Percentiles rank a stretch among this genome's conserved stretches.
Conservation (phyloP, 2,329 filamentous ascomycete species). For the Emmonsiellopsis sp. region DNA sequence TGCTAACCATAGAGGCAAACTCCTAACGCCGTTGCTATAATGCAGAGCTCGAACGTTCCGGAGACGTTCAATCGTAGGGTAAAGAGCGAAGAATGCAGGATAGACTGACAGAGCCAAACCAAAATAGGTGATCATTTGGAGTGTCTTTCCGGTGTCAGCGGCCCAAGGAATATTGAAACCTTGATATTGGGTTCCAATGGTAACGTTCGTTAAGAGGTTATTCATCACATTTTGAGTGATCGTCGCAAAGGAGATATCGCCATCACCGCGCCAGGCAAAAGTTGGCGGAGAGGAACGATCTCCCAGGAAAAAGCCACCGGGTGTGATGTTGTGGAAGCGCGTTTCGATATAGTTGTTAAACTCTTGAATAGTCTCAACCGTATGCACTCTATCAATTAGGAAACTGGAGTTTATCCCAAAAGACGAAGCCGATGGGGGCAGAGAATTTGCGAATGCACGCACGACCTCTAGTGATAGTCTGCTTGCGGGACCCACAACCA, state of each 20-base stretch:
- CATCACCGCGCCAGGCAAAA: constrained; percentile 57
- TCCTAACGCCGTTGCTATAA: constrained; percentile 83
- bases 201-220: constrained; percentile 54
- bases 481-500: constrained; percentile 30
- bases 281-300: constrained; percentile 51
- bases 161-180: constrained; percentile 66
- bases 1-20: constrained; percentile 73
- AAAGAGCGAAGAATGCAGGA: constrained; percentile 82
- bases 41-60: constrained; percentile 73
- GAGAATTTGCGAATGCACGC: constrained; percentile 17
- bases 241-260: constrained; percentile 44
- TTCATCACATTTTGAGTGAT: constrained; percentile 56
- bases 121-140: constrained; percentile 77
- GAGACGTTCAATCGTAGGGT: constrained; percentile 75
- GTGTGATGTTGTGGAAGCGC: constrained; percentile 59
- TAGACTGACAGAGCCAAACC: constrained; percentile 67
- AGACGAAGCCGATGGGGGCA: constrained; percentile 9
- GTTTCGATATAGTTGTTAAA: constrained; percentile 58
- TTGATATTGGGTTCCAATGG: constrained; percentile 63
- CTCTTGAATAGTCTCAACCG: constrained; percentile 55
- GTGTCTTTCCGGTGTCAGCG: constrained; percentile 58
- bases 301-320: constrained; percentile 69
- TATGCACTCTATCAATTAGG: constrained; percentile 16
- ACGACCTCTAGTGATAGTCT: constrained; percentile 19
- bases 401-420: constrained; percentile 3